Evolutionary conservation across 140 eudicot species (phyloP).

Genomic region (Erigeron philadelphicus): DNA sequence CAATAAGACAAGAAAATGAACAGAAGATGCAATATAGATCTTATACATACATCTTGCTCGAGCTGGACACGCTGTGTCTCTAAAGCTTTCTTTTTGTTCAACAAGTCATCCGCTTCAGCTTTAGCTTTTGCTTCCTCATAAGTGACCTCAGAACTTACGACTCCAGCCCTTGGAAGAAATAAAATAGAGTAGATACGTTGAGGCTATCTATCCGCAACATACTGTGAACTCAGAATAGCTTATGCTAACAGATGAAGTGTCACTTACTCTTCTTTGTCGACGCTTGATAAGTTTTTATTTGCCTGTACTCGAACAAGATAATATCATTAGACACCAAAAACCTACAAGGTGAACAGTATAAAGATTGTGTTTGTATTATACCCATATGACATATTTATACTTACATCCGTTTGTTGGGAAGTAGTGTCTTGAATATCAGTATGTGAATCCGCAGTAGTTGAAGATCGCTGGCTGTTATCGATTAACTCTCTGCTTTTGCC

Average conservation of each 20-base stretch:
- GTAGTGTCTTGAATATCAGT: constrained; percentile 2
- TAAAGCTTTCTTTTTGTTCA: constrained; percentile 52
- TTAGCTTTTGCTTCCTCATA: constrained; percentile 38
- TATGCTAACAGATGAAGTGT: not conserved
- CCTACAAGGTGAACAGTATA: not conserved
- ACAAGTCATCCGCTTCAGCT: constrained; percentile 41
- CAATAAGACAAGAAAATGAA: constrained; percentile 11
- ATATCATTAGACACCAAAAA: constrained; percentile 12
- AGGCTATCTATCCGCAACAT: not conserved
- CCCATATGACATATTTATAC: constrained; percentile 12
- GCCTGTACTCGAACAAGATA: constrained; percentile 43
- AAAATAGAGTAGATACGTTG: not conserved
- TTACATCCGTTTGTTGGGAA: constrained; percentile 25
- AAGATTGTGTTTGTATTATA: not conserved
- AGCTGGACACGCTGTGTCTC: constrained; percentile 58
- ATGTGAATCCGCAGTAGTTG: constrained; percentile 20
- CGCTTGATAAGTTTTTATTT: constrained; percentile 47
- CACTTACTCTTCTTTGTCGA: constrained; percentile 69
- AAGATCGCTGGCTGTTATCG: constrained; percentile 26
- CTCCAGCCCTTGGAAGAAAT: constrained; percentile 42
- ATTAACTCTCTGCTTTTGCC: constrained; percentile 12
- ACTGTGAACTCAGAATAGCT: no score
- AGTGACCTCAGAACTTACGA: constrained; percentile 43
- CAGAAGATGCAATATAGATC: constrained; percentile 12
- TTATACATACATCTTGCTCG: constrained; percentile 64